A percentile compares a stretch with the other conserved stretches of the same genome.
These are phyloP conservation scores for Arthroderma uncinatum DNA, from an alignment of 2,329 filamentous ascomycete genomes.

Conservation along the genomic window DNA sequence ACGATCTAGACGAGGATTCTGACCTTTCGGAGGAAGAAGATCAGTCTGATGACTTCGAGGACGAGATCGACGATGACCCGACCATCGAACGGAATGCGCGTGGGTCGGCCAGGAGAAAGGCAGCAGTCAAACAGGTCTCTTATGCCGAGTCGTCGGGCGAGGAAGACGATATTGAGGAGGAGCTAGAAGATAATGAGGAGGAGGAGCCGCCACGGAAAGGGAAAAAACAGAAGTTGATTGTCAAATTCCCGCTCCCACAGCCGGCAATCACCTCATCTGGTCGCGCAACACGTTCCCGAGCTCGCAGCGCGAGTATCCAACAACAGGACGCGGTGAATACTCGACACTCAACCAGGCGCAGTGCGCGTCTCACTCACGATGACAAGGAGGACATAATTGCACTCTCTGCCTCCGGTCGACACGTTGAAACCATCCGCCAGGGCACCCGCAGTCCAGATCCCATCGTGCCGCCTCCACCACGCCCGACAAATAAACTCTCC, in stretches of 20 bases:
- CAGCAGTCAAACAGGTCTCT: slow-evolving; percentile 43
- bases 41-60: slow-evolving; percentile 31
- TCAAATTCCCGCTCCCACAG: slow-evolving; percentile 12
- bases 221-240: slow-evolving; percentile 6
- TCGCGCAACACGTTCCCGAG: slow-evolving; percentile 18
- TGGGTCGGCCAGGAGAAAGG: slow-evolving; percentile 45
- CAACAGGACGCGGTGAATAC: slow-evolving; percentile 7
- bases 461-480: slow-evolving; percentile 13
- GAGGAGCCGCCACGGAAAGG: slow-evolving; percentile 11
- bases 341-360: slow-evolving; percentile 36
- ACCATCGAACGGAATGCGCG: slow-evolving; percentile 43
- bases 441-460: slow-evolving; percentile 42
- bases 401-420: slow-evolving; percentile 48
- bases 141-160: slow-evolving; percentile 45
- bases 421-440: slow-evolving; percentile 43
- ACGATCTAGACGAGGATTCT: slow-evolving; percentile 36
- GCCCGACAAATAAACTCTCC: background rate
- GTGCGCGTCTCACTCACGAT: slow-evolving; percentile 49
- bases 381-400: slow-evolving; percentile 46
- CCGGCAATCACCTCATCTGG: slow-evolving; percentile 17
- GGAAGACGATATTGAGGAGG: slow-evolving; percentile 20
- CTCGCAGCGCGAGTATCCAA: slow-evolving; percentile 23
- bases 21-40: slow-evolving; percentile 10
- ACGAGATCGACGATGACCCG: slow-evolving; percentile 30
- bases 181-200: slow-evolving; percentile 19